These are phyloP conservation scores for Astrothelium macrocarpum DNA, from an alignment of 495 filamentous ascomycete species.

Conservation along the genomic window DNA sequence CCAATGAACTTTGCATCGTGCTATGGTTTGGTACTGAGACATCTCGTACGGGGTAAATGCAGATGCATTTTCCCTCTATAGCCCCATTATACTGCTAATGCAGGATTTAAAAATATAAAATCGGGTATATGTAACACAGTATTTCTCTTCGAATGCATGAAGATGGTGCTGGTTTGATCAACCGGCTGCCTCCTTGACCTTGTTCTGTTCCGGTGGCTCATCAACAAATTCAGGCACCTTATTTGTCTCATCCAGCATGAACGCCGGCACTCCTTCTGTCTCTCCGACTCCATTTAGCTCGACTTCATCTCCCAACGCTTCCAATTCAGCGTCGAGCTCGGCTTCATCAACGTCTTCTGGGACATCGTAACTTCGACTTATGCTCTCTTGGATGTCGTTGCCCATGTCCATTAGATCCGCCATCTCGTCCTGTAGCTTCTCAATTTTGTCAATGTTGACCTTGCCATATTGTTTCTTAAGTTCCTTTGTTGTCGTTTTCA, in stretches of 20 bases:
- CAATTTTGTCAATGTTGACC: constrained; percentile 94
- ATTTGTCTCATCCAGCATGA: constrained; percentile 69
- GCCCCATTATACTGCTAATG: too few species aligned
- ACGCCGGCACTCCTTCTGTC: constrained; percentile 62
- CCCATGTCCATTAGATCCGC: constrained; percentile 94
- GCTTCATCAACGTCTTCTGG: constrained; percentile 98
- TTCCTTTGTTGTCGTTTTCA: constrained; percentile 92
- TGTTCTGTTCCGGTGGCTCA: constrained; percentile 46
- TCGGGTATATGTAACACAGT: too few species aligned
- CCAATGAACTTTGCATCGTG: too few species aligned
- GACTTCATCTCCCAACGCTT: constrained; percentile 81
- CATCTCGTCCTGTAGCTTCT: constrained; percentile 98
- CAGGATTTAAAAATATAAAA: too few species aligned
- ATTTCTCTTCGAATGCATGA: background rate
- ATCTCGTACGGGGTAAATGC: too few species aligned
- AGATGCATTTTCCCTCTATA: too few species aligned
- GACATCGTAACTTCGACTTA: constrained; percentile 86
- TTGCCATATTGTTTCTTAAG: constrained; percentile 94
- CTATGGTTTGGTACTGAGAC: too few species aligned
- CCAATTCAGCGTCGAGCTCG: constrained; percentile 91
- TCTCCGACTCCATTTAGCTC: constrained; percentile 57
- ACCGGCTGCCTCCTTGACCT: constrained; percentile 74
- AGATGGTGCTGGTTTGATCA: constrained; percentile 19
- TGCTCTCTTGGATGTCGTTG: constrained; percentile 96
- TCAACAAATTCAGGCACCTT: constrained; percentile 77